Percentiles rank a stretch among this genome's conserved stretches.
Evolutionary conservation across 148 eudicot genomes (phyloP).

Genomic region (Diospyros lotus): DNA sequence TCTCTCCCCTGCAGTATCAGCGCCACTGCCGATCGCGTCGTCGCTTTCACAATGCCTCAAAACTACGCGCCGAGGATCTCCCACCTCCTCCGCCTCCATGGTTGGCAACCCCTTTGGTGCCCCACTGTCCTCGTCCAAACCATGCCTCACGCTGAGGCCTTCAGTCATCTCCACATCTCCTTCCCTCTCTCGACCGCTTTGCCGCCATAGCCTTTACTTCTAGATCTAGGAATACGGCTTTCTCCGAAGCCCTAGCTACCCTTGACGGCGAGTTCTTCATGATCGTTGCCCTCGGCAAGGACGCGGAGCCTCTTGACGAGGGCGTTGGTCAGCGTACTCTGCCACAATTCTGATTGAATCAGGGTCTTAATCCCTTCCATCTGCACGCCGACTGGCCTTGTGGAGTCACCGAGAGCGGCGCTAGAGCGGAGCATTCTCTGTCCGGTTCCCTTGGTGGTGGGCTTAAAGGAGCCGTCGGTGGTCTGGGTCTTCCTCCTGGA

Average conservation of each 20-base stretch:
- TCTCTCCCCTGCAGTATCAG: neutral
- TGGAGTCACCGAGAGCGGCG: conserved; percentile 54
- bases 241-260: conserved; percentile 38
- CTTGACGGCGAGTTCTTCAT: conserved; percentile 29
- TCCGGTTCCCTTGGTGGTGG: conserved; percentile 63
- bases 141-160: conserved; percentile 40
- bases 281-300: conserved; percentile 64
- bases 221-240: conserved; percentile 66
- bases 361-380: conserved; percentile 45
- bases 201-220: conserved; percentile 89
- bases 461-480: conserved; percentile 65
- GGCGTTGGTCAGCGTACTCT: conserved; percentile 25
- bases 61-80: conserved; percentile 65
- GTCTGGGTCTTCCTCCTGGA: conserved; percentile 49
- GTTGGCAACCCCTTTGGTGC: conserved; percentile 67
- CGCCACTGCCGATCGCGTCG: conserved; percentile 13
- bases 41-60: conserved; percentile 78
- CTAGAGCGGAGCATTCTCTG: conserved; percentile 47
- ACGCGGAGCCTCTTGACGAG: conserved; percentile 47
- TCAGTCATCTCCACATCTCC: conserved; percentile 25
- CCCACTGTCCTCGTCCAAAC: conserved; percentile 62
- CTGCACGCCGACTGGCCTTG: conserved; percentile 58
- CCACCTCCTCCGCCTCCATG: conserved; percentile 37
- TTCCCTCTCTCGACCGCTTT: conserved; percentile 34
- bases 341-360: conserved; percentile 31